Conservation (phyloP, 2,329 filamentous ascomycete genomes). For the Cercospora berteroae region DNA sequence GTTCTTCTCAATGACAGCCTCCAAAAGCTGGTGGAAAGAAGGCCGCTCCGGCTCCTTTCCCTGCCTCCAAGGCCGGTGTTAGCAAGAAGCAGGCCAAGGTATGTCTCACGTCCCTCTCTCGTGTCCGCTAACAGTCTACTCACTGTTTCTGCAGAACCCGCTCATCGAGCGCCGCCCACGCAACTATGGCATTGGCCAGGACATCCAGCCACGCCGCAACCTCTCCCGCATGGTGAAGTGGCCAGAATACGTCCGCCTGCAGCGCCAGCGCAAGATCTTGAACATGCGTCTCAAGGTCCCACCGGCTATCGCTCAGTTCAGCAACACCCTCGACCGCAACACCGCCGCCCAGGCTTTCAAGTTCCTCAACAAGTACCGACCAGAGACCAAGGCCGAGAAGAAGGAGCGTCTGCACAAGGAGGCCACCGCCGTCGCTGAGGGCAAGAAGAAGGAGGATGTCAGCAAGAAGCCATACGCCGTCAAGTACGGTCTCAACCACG, state of each 20-base stretch:
- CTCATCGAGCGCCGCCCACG: slow-evolving; percentile 96
- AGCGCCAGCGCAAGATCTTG: slow-evolving; percentile 93
- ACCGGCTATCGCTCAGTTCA: slow-evolving; percentile 95
- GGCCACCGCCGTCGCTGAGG: slow-evolving; percentile 94
- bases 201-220: slow-evolving; percentile 96
- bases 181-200: slow-evolving; percentile 99
- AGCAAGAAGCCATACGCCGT: slow-evolving; percentile 99
- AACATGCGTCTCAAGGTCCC: slow-evolving; percentile 98
- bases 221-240: slow-evolving; percentile 98
- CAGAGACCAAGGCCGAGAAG: slow-evolving; percentile 99
- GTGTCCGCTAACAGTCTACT: slow-evolving; percentile 6
- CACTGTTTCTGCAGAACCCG: slow-evolving; percentile 69
- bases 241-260: slow-evolving; percentile 98
- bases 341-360: slow-evolving; percentile 96
- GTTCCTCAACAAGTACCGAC: slow-evolving; percentile 99
- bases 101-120: slow-evolving; percentile 44
- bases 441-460: slow-evolving; percentile 99
- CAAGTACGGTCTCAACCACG: slow-evolving; percentile 99
- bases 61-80: slow-evolving; percentile 79
- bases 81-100: slow-evolving; percentile 97
- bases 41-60: slow-evolving; percentile 94
- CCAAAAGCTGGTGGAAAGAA: slow-evolving; percentile 91
- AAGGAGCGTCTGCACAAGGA: slow-evolving; percentile 99
- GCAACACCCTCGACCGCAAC: slow-evolving; percentile 94
- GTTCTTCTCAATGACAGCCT: slow-evolving; percentile 99